Percentiles rank a stretch among this genome's conserved stretches.
Conservation (phyloP, 345 rosid genomes). For the Atalantia buxifolia region DNA sequence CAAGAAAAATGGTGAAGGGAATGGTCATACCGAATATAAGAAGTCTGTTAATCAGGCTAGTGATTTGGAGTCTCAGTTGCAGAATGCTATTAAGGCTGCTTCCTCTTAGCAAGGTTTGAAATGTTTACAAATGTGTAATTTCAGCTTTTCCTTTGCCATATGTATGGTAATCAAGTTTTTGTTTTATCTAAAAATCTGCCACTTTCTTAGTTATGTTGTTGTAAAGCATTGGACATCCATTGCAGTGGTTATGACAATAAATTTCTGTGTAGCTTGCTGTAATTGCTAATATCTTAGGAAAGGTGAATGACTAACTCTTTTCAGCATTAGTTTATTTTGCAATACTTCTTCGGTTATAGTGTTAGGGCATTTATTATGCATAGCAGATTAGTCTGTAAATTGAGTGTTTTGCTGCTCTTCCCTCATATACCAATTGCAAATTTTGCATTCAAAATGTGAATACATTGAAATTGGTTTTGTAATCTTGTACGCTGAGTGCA, state of each 20-base stretch:
- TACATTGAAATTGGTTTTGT: not conserved
- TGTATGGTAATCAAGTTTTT: not conserved
- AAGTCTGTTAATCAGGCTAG: slow-evolving; percentile 25
- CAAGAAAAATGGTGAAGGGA: slow-evolving; percentile 31
- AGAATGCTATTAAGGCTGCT: slow-evolving; percentile 56
- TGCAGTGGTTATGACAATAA: not conserved
- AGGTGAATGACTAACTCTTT: not conserved
- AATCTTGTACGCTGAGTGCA: not conserved
- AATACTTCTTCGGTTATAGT: not conserved
- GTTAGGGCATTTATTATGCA: not conserved
- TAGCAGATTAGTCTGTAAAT: not conserved
- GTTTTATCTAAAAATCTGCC: not conserved
- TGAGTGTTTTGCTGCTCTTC: not conserved
- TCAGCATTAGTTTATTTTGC: not conserved
- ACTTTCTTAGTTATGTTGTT: not conserved
- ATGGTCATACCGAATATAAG: slow-evolving; percentile 24
- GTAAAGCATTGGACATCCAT: not conserved
- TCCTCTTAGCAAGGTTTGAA: slow-evolving; percentile 28
- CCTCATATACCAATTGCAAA: not conserved
- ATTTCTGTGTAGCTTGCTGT: not conserved
- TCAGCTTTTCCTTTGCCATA: not conserved
- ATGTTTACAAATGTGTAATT: not conserved
- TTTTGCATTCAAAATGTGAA: not conserved
- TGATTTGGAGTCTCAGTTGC: slow-evolving; percentile 54
- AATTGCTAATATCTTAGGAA: not conserved